Evolutionary conservation across 495 filamentous ascomycete species (phyloP), one percentile per base, ranked within the genome.

Genomic region (Tuber brumale): DNA sequence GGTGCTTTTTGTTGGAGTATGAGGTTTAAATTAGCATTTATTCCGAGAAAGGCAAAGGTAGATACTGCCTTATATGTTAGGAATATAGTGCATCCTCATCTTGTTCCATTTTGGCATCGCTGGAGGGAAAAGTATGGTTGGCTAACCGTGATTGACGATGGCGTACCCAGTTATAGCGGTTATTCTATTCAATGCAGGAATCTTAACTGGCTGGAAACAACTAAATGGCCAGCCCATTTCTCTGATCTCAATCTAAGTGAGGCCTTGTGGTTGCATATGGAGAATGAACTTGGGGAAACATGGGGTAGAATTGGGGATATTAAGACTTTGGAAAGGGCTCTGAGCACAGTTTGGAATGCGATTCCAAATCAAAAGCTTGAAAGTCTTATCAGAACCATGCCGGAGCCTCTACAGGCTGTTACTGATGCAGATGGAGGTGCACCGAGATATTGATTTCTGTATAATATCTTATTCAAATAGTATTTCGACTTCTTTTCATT

Each of bases 81-180:
- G 9, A 42, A 23, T 14, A 72, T 76, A 2, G 37, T 74, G 35
- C 21, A 75, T 74, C 71, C 74, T 31, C 44, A 37, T n/a, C 51
- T 76, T 23, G 73, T 76, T 23, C 74, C 74, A 2, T 76, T 76
- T 21, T 76, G 74, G 74, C 71, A 76, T n/a, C 27, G 74, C 4
- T 44, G n/a, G 7, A 46, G 37, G 74, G 69, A 75, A 45, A 42
- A 19, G 5, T 73, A 76, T 39, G 69, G 74, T 42, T 74, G 39
- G 39, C 3, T 27, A 27, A 21, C 46, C 7, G 74, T 76, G 14
- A 12, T 76, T 3, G 74, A 76, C 8, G 74, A 74, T 48, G 19
- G 70, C 4, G 71, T 42, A 18, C 43, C 74, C 18, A n/a, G 74
- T 0, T 71, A 76, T 37, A 74, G 74, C 12, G 71, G 71, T 0